Evolutionary conservation across 148 eudicot species (phyloP).

Genomic region (Silene conica): DNA sequence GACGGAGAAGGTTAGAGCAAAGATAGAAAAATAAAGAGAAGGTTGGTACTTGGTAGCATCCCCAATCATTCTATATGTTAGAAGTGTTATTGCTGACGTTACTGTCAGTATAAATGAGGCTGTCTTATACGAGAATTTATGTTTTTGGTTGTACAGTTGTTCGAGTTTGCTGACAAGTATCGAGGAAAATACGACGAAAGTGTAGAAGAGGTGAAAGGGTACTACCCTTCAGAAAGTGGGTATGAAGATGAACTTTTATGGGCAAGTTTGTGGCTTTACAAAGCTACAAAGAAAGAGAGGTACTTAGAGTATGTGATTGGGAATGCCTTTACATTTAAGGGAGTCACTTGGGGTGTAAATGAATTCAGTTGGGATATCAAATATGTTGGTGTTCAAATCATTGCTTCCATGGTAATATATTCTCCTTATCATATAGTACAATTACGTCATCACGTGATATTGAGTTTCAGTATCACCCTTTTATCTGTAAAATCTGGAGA

Average conservation of each 20-base stretch:
- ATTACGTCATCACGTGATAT: too few species aligned
- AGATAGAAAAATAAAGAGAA: too few species aligned
- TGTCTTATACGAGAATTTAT: background rate
- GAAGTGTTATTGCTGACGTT: too few species aligned
- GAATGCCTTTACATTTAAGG: slow-evolving; percentile 54
- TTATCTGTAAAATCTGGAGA: too few species aligned
- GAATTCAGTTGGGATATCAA: slow-evolving; percentile 69
- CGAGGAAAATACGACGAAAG: slow-evolving; percentile 74
- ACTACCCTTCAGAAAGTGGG: slow-evolving; percentile 73
- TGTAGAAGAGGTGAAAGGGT: slow-evolving; percentile 46
- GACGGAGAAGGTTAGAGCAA: too few species aligned
- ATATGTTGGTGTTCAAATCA: slow-evolving; percentile 34
- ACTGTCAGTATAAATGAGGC: too few species aligned
- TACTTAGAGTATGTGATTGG: slow-evolving; percentile 46
- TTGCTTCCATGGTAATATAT: slow-evolving; percentile 29
- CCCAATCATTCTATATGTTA: too few species aligned
- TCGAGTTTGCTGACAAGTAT: slow-evolving; percentile 70
- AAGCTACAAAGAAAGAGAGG: slow-evolving; percentile 46
- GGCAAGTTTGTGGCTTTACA: slow-evolving; percentile 82
- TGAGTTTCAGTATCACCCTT: too few species aligned
- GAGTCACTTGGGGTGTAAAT: slow-evolving; percentile 55
- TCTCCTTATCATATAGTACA: too few species aligned
- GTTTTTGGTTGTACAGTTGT: slow-evolving; percentile 39
- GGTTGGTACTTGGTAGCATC: too few species aligned
- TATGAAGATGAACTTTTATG: slow-evolving; percentile 74